Base-by-base conservation (phyloP, 192 early-diverging fungal species). In the Linnemannia exigua region DNA sequence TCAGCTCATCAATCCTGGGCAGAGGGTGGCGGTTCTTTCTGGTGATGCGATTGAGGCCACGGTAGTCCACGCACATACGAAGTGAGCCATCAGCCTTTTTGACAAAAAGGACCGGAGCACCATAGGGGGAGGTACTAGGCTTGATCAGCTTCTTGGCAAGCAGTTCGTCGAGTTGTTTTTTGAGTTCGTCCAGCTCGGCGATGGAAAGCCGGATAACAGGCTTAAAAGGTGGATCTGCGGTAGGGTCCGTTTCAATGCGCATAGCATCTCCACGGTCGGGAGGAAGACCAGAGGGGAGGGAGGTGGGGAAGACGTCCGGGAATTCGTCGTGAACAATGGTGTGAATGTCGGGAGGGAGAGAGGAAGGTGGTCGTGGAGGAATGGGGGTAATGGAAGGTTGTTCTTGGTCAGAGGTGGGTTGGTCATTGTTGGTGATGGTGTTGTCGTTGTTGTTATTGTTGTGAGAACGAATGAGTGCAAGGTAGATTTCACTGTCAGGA, bases 41-140 rank as follows among this genome's bases (percentile, higher is more conserved):
- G 0, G 90, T 93, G 2, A 84, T 50, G 37, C 52, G 74, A 74
- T 95, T 94, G 51, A 95, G 66, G 1, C 81, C 89, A 37, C 91
- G 72, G 71, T 92, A 94, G 54, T 83, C 76, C 31, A 77, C 63
- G 35, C 74, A 82, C 50, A 77, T 66, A 22, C 70, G 31, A 1
- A 82, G 58, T 8, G 74, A 51, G 19, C 81, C 81, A 48, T n/a
- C n/a, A 9, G 44, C 50, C 48, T 82, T 82, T 7, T 76, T 58
- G 20, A 82, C 75, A 73, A 82, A 76, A 0, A 83, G 36, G 0
- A 83, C 81, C 25, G 76, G 71, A 0, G 71, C 76, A 5, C 76
- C 63, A 74, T 51, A 77, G 9, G 71, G 58, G 0, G 48, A 84
- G 0, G 76, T 61, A 41, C 70, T 77, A 15, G 81, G 76, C n/a